Percentiles rank a stretch among this genome's conserved stretches.
These are phyloP conservation scores for Plectosphaerella sp. DNA, from an alignment of 2,329 filamentous ascomycete species.

Conservation along the genomic window DNA sequence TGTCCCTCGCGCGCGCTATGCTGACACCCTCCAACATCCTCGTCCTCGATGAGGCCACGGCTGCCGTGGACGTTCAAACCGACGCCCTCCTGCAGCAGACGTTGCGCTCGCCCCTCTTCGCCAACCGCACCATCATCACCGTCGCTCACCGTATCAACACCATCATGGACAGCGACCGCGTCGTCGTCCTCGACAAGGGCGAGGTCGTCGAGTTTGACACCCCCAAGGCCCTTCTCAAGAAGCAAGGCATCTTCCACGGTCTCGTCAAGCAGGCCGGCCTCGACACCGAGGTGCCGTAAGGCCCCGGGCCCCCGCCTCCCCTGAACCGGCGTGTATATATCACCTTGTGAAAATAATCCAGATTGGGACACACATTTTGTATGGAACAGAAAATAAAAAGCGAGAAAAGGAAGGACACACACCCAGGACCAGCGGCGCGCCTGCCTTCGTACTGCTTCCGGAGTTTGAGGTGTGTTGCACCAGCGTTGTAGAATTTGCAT, in stretches of 20 bases:
- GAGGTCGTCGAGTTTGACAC: slow-evolving; percentile 90
- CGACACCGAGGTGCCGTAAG: slow-evolving; percentile 34
- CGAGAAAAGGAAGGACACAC: neutral
- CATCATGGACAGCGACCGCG: slow-evolving; percentile 82
- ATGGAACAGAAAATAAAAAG: neutral
- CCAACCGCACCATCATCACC: slow-evolving; percentile 93
- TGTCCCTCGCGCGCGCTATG: slow-evolving; percentile 89
- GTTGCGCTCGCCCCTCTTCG: slow-evolving; percentile 64
- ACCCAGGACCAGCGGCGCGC: neutral
- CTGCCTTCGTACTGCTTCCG: neutral
- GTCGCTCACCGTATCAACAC: slow-evolving; percentile 98
- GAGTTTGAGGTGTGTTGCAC: slow-evolving; percentile 3
- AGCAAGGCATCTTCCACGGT: slow-evolving; percentile 78
- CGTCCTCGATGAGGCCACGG: slow-evolving; percentile 94
- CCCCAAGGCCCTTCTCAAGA: slow-evolving; percentile 70
- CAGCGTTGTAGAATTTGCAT: neutral
- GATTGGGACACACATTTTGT: neutral
- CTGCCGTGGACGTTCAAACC: slow-evolving; percentile 65
- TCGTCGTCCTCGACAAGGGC: slow-evolving; percentile 89
- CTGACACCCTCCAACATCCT: slow-evolving; percentile 95
- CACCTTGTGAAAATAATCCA: neutral
- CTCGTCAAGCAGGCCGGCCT: slow-evolving; percentile 89
- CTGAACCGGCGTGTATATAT: neutral
- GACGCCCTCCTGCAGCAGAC: slow-evolving; percentile 63
- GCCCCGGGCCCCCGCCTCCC: neutral